A percentile compares a stretch with the other conserved stretches of the same genome.
Evolutionary conservation across 176 grass and related monocot species (phyloP).

Genomic region (Eragrostis nindensis): DNA sequence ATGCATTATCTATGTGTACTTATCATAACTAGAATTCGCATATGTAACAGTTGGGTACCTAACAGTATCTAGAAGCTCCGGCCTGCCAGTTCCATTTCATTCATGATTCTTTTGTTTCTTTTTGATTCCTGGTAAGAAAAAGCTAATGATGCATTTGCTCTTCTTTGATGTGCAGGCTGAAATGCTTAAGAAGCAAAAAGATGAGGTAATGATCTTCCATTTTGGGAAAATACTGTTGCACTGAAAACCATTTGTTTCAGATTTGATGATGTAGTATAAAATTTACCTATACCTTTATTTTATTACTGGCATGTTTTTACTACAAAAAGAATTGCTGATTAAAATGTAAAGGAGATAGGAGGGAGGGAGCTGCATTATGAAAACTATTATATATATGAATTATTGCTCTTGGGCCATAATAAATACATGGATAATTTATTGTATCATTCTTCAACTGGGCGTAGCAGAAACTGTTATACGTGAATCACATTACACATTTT

Average conservation of each 20-base stretch:
- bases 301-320: background rate
- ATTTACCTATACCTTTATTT: background rate
- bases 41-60: slow-evolving; percentile 8
- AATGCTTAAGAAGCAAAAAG: slow-evolving; percentile 67
- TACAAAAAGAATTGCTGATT: background rate
- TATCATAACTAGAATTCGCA: background rate
- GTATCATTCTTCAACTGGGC: slow-evolving; percentile 8
- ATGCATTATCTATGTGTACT: background rate
- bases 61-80: background rate
- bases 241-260: background rate
- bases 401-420: background rate
- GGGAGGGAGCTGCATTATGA: no score
- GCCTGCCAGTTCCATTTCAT: background rate
- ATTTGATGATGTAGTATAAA: background rate
- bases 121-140: background rate
- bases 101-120: slow-evolving; percentile 21
- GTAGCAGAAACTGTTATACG: slow-evolving; percentile 4
- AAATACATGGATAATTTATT: background rate
- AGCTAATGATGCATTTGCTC: slow-evolving; percentile 5
- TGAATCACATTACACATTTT: background rate
- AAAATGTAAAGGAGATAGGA: background rate
- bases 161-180: slow-evolving; percentile 51
- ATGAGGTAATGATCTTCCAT: slow-evolving; percentile 56
- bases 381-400: background rate
- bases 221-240: background rate